Evolutionary conservation across 2,329 filamentous ascomycete genomes (phyloP).

Genomic region (Fusarium sp.): DNA sequence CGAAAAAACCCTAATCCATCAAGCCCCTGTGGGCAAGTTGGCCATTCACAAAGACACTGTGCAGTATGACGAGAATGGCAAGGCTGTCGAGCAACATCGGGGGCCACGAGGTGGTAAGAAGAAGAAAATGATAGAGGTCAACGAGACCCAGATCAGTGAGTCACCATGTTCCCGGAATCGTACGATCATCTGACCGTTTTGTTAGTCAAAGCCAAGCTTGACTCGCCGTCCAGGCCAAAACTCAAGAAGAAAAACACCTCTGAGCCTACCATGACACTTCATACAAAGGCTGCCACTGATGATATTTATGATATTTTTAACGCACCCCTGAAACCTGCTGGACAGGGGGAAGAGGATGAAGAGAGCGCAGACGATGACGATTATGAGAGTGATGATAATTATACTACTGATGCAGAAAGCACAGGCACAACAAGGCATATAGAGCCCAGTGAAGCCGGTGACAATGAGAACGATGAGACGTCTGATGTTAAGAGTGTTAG

Average conservation of each 20-base stretch:
- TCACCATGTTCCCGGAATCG: conserved; percentile 20
- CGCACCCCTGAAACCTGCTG: conserved; percentile 64
- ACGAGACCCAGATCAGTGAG: conserved; percentile 92
- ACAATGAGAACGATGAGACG: conserved; percentile 55
- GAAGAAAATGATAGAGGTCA: conserved; percentile 84
- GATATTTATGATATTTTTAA: conserved; percentile 99
- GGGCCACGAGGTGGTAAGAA: conserved; percentile 66
- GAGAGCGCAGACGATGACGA: conserved; percentile 69
- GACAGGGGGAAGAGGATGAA: conserved; percentile 45
- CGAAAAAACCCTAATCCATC: no score
- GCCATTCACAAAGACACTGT: conserved; percentile 44
- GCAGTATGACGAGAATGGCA: conserved; percentile 69
- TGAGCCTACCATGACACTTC: conserved; percentile 98
- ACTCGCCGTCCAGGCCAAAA: conserved; percentile 87
- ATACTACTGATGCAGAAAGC: conserved; percentile 87
- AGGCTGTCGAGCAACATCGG: conserved; percentile 54
- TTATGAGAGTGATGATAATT: conserved; percentile 78
- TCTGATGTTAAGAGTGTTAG: conserved; percentile 72
- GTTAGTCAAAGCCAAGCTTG: conserved; percentile 89
- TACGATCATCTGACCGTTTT: conserved; percentile 42
- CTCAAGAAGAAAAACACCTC: conserved; percentile 76
- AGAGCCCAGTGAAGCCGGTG: conserved; percentile 56
- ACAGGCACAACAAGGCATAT: conserved; percentile 80
- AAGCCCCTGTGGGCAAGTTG: conserved; percentile 37
- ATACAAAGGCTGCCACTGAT: conserved; percentile 93